Conservation (phyloP, 2,329 filamentous ascomycete genomes). For the Zalaria sp. region DNA sequence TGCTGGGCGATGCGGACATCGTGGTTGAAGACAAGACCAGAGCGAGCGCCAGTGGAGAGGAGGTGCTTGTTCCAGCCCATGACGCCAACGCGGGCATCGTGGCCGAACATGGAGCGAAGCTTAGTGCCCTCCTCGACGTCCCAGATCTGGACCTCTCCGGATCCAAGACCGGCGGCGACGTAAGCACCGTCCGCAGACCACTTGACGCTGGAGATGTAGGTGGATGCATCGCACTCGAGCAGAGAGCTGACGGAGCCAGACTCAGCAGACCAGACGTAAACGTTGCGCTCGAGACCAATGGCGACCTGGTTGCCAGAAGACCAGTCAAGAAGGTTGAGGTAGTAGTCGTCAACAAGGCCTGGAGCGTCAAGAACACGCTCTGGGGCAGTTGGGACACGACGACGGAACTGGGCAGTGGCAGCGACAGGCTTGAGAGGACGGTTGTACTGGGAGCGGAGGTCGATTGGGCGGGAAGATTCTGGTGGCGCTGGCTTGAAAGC, state of each 20-base stretch:
- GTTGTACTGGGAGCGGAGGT: slow-evolving; percentile 96
- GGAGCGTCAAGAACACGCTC: slow-evolving; percentile 94
- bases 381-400: slow-evolving; percentile 84
- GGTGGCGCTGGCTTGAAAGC: slow-evolving; percentile 98
- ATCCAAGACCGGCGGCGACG: slow-evolving; percentile 85
- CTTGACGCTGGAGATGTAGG: slow-evolving; percentile 95
- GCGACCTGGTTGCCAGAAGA: slow-evolving; percentile 95
- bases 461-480: slow-evolving; percentile 95
- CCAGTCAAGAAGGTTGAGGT: slow-evolving; percentile 97
- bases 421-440: slow-evolving; percentile 71
- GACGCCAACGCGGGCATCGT: slow-evolving; percentile 89
- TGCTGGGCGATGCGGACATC: slow-evolving; percentile 95
- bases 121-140: slow-evolving; percentile 90
- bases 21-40: slow-evolving; percentile 94
- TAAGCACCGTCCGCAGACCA: slow-evolving; percentile 97
- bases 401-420: slow-evolving; percentile 71
- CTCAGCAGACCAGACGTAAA: slow-evolving; percentile 98
- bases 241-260: slow-evolving; percentile 80
- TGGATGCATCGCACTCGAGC: slow-evolving; percentile 76
- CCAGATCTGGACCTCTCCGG: slow-evolving; percentile 98
- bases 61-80: slow-evolving; percentile 99
- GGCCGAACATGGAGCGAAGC: slow-evolving; percentile 96
- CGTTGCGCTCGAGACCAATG: slow-evolving; percentile 89
- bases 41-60: slow-evolving; percentile 86
- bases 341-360: slow-evolving; percentile 95